Base-by-base conservation (phyloP, 352 stramenopile species). In the Phytopythium litorale region DNA sequence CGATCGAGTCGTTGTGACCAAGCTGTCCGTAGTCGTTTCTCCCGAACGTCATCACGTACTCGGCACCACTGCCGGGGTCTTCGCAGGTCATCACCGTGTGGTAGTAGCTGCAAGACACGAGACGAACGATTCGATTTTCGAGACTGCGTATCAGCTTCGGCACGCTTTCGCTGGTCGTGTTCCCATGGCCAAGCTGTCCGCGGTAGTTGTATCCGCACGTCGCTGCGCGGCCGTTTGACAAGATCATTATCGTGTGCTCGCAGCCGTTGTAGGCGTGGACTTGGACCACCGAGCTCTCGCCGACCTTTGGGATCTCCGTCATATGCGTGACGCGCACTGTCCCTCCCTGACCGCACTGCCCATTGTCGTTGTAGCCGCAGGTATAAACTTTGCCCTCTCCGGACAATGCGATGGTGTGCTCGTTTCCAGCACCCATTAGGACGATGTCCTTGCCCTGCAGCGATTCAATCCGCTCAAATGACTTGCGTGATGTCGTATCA, bases 331-430 rank as follows among this genome's bases (percentile, higher is more conserved):
- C 77, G 18, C 92, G 75, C 15, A 88, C 82, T 4, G 87, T 97
- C 13, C 79, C 81, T 8, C 90, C 91, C 37, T 93, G 87, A 11
- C 92, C 93, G 62, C 93, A 98, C 63, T 98, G 93, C 0, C 93
- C 93, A 58, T 98, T 98, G 64, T 98, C 93, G 58, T 98, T 98
- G 75, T 98, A 98, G 4, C 93, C 93, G 32, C 88, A 96, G 5
- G 87, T 96, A 21, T 90, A 89, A 5, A 97, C 83, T 32, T 72
- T 77, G 11, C 92, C 91, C 58, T 92, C 79, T 0, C 56, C 53
- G 32, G 82, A 87, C 16, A 98, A 64, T 2, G 87, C 84, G 16
- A 98, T 77, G 4, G 80, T 97, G 63, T 98, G 93, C 55, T 98
- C 93, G 67, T 98, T 98, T n/a, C 89, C 89, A n/a, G 89, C 89